Percentiles rank a stretch among this genome's conserved stretches.
These are phyloP conservation scores for Deakozyma indianensis DNA, from an alignment of 805 yeast genomes.

Conservation along the genomic window DNA sequence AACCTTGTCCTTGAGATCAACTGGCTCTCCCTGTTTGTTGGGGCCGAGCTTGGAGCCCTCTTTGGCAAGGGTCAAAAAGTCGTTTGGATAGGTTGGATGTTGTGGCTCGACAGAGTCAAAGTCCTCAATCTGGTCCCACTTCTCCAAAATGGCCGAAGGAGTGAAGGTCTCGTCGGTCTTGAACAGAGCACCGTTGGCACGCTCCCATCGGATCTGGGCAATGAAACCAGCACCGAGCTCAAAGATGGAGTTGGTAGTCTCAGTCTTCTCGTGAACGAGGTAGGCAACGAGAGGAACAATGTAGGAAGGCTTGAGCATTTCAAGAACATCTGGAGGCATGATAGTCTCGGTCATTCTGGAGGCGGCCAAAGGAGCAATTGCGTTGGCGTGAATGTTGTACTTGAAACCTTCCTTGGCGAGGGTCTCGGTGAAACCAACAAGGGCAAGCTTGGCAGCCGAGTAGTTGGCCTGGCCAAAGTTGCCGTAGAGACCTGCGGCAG, in stretches of 20 bases:
- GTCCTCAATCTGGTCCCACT: constrained; percentile 47
- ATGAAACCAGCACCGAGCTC: constrained; percentile 93
- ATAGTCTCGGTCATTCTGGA: constrained; percentile 92
- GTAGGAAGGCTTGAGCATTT: constrained; percentile 70
- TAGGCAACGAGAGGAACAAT: constrained; percentile 84
- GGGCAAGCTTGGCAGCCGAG: constrained; percentile 81
- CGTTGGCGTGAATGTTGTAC: constrained; percentile 71
- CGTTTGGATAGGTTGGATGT: constrained; percentile 61
- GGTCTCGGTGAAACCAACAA: constrained; percentile 87
- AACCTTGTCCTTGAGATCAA: constrained; percentile 66
- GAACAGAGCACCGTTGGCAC: constrained; percentile 75
- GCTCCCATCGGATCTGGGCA: constrained; percentile 89
- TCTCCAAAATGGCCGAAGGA: constrained; percentile 66
- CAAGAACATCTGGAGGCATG: constrained; percentile 72
- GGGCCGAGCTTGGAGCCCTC: constrained; percentile 37
- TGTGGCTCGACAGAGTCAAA: constrained; percentile 43
- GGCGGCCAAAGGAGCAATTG: constrained; percentile 89
- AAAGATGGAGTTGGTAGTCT: constrained; percentile 60
- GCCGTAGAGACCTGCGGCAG: constrained; percentile 95
- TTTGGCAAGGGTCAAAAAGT: constrained; percentile 48
- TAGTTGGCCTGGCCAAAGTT: constrained; percentile 95
- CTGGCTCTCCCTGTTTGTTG: constrained; percentile 42
- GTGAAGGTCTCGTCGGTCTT: constrained; percentile 66
- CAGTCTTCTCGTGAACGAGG: constrained; percentile 50
- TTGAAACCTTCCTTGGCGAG: constrained; percentile 86